Percentiles rank a stretch among this genome's conserved stretches.
Evolutionary conservation across 2,329 filamentous ascomycete genomes (phyloP).

Genomic region (Pseudocercospora macadamiae): DNA sequence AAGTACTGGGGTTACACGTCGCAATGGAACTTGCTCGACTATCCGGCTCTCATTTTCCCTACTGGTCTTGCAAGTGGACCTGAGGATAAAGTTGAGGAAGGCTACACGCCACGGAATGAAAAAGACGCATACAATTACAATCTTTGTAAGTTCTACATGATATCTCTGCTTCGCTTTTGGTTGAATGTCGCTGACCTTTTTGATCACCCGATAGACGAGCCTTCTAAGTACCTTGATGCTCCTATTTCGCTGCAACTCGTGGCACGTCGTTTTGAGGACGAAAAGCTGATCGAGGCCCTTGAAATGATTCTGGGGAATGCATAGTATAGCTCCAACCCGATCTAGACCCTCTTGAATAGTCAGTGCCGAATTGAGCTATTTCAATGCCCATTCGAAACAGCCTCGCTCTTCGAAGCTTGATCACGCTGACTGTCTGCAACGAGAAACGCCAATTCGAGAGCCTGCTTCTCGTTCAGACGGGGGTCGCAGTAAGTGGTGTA

Average conservation of each 20-base stretch:
- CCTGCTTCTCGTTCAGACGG: constrained; percentile 94
- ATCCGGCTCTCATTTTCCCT: constrained; percentile 62
- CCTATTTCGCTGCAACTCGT: constrained; percentile 60
- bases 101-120: constrained; percentile 47
- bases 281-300: constrained; percentile 52
- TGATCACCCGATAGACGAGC: constrained; percentile 21
- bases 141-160: constrained; percentile 43
- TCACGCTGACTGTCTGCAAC: constrained; percentile 66
- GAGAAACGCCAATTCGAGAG: constrained; percentile 89
- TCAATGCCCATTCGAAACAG: not conserved
- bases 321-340: too few relatives aligned
- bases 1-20: constrained; percentile 67
- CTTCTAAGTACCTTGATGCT: constrained; percentile 52
- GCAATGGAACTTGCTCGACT: constrained; percentile 70
- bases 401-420: not conserved
- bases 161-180: not conserved
- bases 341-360: too few relatives aligned
- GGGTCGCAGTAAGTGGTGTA: constrained; percentile 98
- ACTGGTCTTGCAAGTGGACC: constrained; percentile 50
- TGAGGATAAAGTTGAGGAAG: constrained; percentile 44
- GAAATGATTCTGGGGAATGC: constrained; percentile 42
- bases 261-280: constrained; percentile 57
- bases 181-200: not conserved
- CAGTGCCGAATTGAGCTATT: not conserved
- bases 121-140: constrained; percentile 53